phyloP scores from a whole-genome alignment of 345 rosid species.

The Angophora floribunda region DNA sequence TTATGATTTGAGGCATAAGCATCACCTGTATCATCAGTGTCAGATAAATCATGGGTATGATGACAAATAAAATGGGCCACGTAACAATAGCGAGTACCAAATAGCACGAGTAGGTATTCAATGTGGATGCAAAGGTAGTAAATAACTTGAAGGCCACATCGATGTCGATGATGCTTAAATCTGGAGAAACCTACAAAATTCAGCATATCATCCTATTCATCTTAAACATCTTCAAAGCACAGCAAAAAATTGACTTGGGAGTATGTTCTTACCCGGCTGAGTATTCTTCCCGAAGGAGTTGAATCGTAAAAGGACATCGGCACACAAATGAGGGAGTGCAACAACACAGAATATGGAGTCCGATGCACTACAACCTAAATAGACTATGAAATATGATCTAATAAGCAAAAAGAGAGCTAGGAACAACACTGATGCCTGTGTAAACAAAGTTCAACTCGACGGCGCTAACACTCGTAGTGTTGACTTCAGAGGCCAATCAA shows the following conservation, averaged over 20 bases:
- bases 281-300: constrained; percentile 45
- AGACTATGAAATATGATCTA: constrained; percentile 7
- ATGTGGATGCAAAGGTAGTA: constrained; percentile 14
- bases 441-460: constrained; percentile 8
- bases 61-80: constrained; percentile 40
- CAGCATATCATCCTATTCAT: neutral
- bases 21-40: constrained; percentile 32
- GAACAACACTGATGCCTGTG: constrained; percentile 1
- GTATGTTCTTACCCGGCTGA: constrained; percentile 25
- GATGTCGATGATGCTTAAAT: constrained; percentile 28
- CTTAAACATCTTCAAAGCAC: neutral
- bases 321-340: constrained; percentile 26
- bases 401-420: constrained; percentile 15
- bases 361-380: constrained; percentile 17
- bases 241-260: neutral
- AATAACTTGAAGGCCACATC: constrained; percentile 23
- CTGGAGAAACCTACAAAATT: constrained; percentile 39
- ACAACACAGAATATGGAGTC: constrained; percentile 19
- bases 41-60: constrained; percentile 36
- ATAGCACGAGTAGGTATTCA: constrained; percentile 22
- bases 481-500: constrained; percentile 26
- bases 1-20: neutral
- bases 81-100: constrained; percentile 26
- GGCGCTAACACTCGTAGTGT: constrained; percentile 9
- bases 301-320: constrained; percentile 44